Evolutionary conservation across 2,329 filamentous ascomycete genomes (phyloP).

Genomic region (Corynespora cassiicola): DNA sequence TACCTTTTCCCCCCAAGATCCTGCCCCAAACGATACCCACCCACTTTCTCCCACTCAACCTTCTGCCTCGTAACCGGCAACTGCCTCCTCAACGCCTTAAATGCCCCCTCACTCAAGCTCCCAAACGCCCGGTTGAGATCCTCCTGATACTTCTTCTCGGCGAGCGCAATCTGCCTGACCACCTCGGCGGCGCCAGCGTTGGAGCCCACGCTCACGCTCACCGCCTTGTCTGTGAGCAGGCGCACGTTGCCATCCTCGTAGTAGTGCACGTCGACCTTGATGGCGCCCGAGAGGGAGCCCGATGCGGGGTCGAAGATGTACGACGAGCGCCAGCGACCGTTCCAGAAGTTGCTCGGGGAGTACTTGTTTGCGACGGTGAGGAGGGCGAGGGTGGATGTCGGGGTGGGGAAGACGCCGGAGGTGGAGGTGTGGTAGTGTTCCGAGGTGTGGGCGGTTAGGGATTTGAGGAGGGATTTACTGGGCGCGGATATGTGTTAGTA

Average conservation of each 20-base stretch:
- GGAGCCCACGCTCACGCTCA: constrained; percentile 64
- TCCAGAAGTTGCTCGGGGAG: constrained; percentile 98
- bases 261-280: constrained; percentile 97
- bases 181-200: constrained; percentile 72
- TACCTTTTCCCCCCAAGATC: constrained; percentile 62
- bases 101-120: constrained; percentile 88
- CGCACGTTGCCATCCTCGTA: constrained; percentile 99
- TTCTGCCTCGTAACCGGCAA: constrained; percentile 96
- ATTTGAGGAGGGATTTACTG: constrained; percentile 85
- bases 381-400: constrained; percentile 78
- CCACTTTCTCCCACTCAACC: constrained; percentile 99
- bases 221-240: constrained; percentile 83
- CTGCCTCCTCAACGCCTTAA: constrained; percentile 91
- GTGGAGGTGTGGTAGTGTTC: constrained; percentile 89
- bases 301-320: constrained; percentile 79
- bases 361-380: constrained; percentile 95
- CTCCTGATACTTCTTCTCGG: constrained; percentile 94
- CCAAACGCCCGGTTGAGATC: constrained; percentile 92
- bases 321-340: constrained; percentile 91
- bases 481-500: background rate
- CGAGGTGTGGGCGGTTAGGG: constrained; percentile 74
- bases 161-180: constrained; percentile 75
- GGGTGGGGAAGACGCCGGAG: constrained; percentile 81
- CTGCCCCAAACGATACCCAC: constrained; percentile 75
- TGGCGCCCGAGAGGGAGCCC: constrained; percentile 73